These are phyloP conservation scores for Salix brachista DNA, from an alignment of 345 rosid genomes.

Conservation along the genomic window DNA sequence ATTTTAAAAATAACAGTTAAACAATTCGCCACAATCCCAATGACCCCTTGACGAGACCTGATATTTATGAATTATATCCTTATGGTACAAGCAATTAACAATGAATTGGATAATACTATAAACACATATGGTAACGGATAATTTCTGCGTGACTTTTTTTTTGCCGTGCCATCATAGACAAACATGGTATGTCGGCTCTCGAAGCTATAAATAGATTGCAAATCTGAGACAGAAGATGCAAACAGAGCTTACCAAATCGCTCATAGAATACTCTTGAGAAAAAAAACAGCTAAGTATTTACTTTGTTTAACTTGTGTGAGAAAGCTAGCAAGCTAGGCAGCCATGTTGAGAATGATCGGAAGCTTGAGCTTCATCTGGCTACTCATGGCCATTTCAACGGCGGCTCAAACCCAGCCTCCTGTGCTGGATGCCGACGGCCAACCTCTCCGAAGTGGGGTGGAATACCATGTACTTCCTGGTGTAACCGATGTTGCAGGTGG, in stretches of 20 bases:
- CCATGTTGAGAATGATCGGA: constrained; percentile 1
- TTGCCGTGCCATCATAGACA: neutral
- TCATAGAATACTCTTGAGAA: neutral
- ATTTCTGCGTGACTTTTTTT: no score
- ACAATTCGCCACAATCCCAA: no score
- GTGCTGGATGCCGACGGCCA: constrained; percentile 5
- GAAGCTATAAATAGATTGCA: neutral
- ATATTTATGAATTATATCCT: no score
- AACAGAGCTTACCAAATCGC: neutral
- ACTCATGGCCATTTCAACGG: neutral
- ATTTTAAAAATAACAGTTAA: no score
- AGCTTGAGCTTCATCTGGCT: neutral
- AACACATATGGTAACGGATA: no score
- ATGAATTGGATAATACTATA: no score
- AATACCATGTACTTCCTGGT: constrained; percentile 12
- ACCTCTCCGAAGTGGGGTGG: constrained; percentile 1
- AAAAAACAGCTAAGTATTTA: neutral
- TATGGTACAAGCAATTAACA: no score
- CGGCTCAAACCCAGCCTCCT: constrained; percentile 2
- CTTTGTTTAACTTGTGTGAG: neutral
- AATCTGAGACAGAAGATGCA: neutral
- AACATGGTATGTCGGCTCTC: neutral
- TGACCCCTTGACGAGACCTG: no score
- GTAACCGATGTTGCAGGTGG: constrained; percentile 16
- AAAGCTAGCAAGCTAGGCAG: neutral